Conservation (phyloP, 2,329 filamentous ascomycete species). For the Talaromyces sp. region DNA sequence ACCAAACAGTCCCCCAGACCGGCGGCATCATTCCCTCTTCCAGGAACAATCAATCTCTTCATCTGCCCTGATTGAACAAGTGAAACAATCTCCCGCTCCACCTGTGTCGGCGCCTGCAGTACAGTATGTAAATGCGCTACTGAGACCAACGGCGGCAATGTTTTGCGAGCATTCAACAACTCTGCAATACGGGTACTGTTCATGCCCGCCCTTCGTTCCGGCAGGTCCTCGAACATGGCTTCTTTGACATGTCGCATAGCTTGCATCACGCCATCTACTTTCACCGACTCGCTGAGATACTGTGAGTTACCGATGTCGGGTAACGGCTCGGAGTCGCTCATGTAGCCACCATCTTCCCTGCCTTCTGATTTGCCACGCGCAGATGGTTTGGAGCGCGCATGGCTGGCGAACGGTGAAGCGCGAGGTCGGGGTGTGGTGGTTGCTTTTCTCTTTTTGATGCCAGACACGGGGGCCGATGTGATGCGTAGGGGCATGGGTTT, state of each 20-base stretch:
- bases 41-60: conserved; percentile 55
- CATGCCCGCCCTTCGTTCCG: conserved; percentile 55
- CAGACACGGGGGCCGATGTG: conserved; percentile 47
- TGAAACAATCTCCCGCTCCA: conserved; percentile 58
- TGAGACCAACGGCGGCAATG: conserved; percentile 57
- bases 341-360: conserved; percentile 25
- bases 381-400: conserved; percentile 41
- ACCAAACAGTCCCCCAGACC: conserved; percentile 59
- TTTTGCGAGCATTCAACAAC: conserved; percentile 55
- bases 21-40: conserved; percentile 54
- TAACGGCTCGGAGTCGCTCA: conserved; percentile 40
- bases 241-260: conserved; percentile 44
- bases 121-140: conserved; percentile 61
- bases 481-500: conserved; percentile 46
- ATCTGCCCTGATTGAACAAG: conserved; percentile 51
- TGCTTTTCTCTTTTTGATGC: conserved; percentile 41
- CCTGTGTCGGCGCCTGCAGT: conserved; percentile 54
- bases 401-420: conserved; percentile 41
- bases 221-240: conserved; percentile 56
- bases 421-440: conserved; percentile 26
- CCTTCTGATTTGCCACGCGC: conserved; percentile 21
- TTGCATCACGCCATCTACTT: conserved; percentile 50
- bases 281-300: conserved; percentile 39
- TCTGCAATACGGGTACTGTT: conserved; percentile 59
- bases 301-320: conserved; percentile 52